These are phyloP conservation scores for Colletotrichum lentis DNA, from an alignment of 2,329 filamentous ascomycete genomes.

Conservation along the genomic window DNA sequence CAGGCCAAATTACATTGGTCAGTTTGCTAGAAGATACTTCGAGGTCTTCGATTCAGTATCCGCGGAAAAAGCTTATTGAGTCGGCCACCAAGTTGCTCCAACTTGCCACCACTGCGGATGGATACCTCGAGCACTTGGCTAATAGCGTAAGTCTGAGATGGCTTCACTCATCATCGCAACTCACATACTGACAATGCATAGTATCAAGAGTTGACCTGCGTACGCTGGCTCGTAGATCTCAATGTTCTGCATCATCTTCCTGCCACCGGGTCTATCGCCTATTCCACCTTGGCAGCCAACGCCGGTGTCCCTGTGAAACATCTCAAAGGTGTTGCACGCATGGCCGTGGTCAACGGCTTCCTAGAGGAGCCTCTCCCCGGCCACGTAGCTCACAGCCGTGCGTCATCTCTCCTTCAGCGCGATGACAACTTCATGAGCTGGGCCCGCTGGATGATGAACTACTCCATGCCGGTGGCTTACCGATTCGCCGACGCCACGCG, in stretches of 20 bases:
- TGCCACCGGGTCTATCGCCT: conserved; percentile 26
- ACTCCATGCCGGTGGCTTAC: conserved; percentile 42
- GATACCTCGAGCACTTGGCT: too few species aligned
- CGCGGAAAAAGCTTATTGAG: too few species aligned
- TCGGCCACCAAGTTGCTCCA: too few species aligned
- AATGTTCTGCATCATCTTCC: conserved; percentile 37
- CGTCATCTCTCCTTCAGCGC: conserved; percentile 45
- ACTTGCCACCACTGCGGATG: too few species aligned
- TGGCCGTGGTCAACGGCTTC: conserved; percentile 49
- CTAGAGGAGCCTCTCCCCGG: conserved; percentile 45
- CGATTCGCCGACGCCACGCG: conserved; percentile 42
- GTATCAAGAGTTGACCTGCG: conserved; percentile 6
- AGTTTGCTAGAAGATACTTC: too few species aligned
- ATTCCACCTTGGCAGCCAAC: conserved; percentile 29
- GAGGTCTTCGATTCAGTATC: too few species aligned
- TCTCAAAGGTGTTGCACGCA: conserved; percentile 45
- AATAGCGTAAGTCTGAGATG: too few species aligned
- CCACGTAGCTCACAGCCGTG: conserved; percentile 45
- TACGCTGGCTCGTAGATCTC: conserved; percentile 31
- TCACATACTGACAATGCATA: too few species aligned
- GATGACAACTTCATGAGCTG: conserved; percentile 44
- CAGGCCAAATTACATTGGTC: too few species aligned
- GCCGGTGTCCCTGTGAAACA: conserved; percentile 39
- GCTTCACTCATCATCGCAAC: too few species aligned
- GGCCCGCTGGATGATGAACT: conserved; percentile 44